Evolutionary conservation across 2,329 filamentous ascomycete species (phyloP), one percentile per base, ranked within the genome.

Genomic region (Aschersonia sp.): DNA sequence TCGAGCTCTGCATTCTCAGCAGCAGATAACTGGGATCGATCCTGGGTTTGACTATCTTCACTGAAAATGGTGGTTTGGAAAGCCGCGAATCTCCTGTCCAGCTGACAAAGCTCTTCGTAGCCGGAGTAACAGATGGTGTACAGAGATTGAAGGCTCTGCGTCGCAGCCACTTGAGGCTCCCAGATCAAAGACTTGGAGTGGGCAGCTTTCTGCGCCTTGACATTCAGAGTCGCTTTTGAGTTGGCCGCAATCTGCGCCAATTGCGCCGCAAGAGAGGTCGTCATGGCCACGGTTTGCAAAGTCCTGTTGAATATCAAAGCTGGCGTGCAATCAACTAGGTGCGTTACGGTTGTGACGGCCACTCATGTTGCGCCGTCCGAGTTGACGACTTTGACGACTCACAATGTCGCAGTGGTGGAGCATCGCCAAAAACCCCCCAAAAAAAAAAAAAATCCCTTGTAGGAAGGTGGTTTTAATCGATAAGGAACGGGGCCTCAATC

Each of bases 121-220:
- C 89, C 92, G 59, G 94, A 86, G 55, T 81, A 73, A 61, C 91
- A 97, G 62, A 94, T 78, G 49, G 84, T 78, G 63, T 85, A 97
- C 50, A 98, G 76, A 4, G 83, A 85, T 60, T 95, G 86, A 64
- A 91, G 95, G 59, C 83, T 92, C 69, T 99, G 92, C 12, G 81
- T 82, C 5, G 85, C 83, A 46, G 92, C 92, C 56, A 91, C 75
- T 60, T 82, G 80, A 51, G 85, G 77, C 57, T 95, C 89, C 70
- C 94, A 98, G 51, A 99, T 86, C 52, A 99, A 71, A 47, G 92
- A 98, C 66, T 96, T 91, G 54, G 87, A 87, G 68, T 98, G 92
- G 53, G 87, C 81, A 51, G 85, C 80, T 66, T 89, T 91, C 69
- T 96, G 89, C 59, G 89, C 87, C 68, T 94, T 95, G 57, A 95